These are phyloP conservation scores for Fomitopsis serialis DNA, from an alignment of 768 basidiomycete species.

Conservation along the genomic window DNA sequence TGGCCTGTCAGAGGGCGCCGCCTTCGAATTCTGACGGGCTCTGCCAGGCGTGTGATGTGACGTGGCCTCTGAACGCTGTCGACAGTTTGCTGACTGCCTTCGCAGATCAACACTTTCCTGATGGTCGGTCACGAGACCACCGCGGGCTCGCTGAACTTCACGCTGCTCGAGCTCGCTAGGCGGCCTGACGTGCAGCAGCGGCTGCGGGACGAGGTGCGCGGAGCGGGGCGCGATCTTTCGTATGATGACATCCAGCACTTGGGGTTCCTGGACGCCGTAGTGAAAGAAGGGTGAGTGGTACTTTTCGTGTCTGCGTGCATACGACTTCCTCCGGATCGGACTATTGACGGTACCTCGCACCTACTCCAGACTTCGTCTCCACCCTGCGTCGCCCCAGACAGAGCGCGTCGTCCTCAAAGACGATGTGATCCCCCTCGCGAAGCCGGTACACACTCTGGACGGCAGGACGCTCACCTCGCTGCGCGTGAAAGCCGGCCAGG, in stretches of 20 bases:
- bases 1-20: too few species aligned
- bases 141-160: slow-evolving; percentile 29
- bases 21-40: neutral
- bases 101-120: slow-evolving; percentile 30
- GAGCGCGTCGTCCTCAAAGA: slow-evolving; percentile 35
- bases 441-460: slow-evolving; percentile 25
- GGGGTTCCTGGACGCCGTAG: slow-evolving; percentile 36
- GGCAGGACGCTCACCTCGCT: slow-evolving; percentile 24
- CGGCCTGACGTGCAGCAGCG: slow-evolving; percentile 31
- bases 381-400: slow-evolving; percentile 34
- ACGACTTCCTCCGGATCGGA: neutral
- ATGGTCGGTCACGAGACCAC: slow-evolving; percentile 42
- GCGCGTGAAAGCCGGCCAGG: slow-evolving; percentile 33
- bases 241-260: slow-evolving; percentile 35
- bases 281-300: slow-evolving; percentile 29
- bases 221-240: slow-evolving; percentile 24
- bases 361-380: slow-evolving; percentile 31
- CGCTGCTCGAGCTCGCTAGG: slow-evolving; percentile 34
- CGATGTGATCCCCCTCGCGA: slow-evolving; percentile 37
- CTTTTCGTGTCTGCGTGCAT: neutral
- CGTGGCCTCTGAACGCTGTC: neutral
- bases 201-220: slow-evolving; percentile 33
- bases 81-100: neutral
- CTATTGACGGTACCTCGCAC: neutral
- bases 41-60: neutral